Evolutionary conservation across 2,329 filamentous ascomycete genomes (phyloP).

Genomic region (Colletotrichum navitas): DNA sequence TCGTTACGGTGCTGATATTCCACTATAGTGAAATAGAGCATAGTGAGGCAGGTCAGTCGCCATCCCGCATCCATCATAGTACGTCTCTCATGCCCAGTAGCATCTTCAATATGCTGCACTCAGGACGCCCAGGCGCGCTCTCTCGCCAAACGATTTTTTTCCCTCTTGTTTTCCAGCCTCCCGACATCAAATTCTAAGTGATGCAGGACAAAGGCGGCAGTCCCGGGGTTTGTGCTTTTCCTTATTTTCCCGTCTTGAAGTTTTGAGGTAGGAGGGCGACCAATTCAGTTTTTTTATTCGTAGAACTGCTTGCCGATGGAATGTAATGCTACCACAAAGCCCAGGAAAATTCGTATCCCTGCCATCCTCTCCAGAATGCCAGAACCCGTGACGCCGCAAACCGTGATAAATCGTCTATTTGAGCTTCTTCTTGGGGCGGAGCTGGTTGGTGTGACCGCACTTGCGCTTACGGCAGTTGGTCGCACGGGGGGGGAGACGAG

Average conservation of each 20-base stretch:
- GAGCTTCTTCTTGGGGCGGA: slow-evolving; percentile 99
- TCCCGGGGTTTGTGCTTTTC: background rate
- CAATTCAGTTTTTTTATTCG: slow-evolving; percentile 43
- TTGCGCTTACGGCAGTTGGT: slow-evolving; percentile 99
- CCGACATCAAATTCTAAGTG: background rate
- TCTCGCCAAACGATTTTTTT: slow-evolving; percentile 34
- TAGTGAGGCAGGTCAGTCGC: slow-evolving; percentile 31
- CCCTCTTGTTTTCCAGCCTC: slow-evolving; percentile 12
- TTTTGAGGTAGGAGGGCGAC: slow-evolving; percentile 37
- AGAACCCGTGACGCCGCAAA: slow-evolving; percentile 59
- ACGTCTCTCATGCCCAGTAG: slow-evolving; percentile 35
- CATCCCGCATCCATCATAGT: slow-evolving; percentile 41
- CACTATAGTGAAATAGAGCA: slow-evolving; percentile 24
- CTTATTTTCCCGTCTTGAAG: background rate
- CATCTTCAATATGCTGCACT: slow-evolving; percentile 39
- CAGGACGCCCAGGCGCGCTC: slow-evolving; percentile 38
- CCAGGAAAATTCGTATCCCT: slow-evolving; percentile 48
- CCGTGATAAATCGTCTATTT: slow-evolving; percentile 70
- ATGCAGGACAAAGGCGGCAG: slow-evolving; percentile 3
- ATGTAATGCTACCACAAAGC: slow-evolving; percentile 56
- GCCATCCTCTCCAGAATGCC: slow-evolving; percentile 46
- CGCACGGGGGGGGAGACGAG: slow-evolving; percentile 94
- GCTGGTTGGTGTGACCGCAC: slow-evolving; percentile 99
- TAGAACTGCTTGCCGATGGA: slow-evolving; percentile 40
- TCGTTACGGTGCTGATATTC: slow-evolving; percentile 43